Evolutionary conservation across 805 yeast genomes (phyloP), one percentile per base, ranked within the genome.

Genomic region (Kregervanrija delftensis): DNA sequence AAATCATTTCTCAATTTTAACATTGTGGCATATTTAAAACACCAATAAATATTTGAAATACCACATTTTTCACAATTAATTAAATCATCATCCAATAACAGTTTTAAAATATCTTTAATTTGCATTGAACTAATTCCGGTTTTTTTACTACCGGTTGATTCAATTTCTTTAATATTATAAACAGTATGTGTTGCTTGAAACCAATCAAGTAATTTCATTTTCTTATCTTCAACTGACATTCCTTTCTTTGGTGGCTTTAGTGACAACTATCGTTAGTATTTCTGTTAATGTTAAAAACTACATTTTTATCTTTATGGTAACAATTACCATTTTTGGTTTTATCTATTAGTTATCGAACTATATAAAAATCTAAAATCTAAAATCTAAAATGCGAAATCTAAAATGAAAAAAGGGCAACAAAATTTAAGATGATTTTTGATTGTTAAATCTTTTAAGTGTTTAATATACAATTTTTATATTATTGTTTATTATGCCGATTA

Each of bases 61-160:
- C 84, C 85, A 55, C 83, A 77, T 56, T 78, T 79, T 48, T 74
- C 79, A 35, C 68, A 66, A 37, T 67, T 68, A 8, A 77, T 66
- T 30, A 74, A 51, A 17, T 66, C 71, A 42, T 77, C 83, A 49
- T 76, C 80, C 9, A 74, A 53, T 46, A 77, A 64, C 3, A 56
- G 50, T 36, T 72, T 73, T 9, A 77, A 50, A 1, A 77, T 49
- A 9, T 73, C 79, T 51, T 78, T 77, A 35, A 77, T 74, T 41
- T 74, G 72, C 76, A 76, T 76, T 0, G 77, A 55, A n/a, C 74
- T 68, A 6, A 77, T 68, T 0, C 79, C 79, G 0, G 70, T 66
- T 39, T 61, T 61, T 42, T 73, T 74, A 2, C 76, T 65, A 1
- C 68, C 78, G 9, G 57, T 49, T 4, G 68, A 57, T 54, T 77